Evolutionary conservation across 768 basidiomycete genomes (phyloP).

Genomic region (Tephrocybe sp.): DNA sequence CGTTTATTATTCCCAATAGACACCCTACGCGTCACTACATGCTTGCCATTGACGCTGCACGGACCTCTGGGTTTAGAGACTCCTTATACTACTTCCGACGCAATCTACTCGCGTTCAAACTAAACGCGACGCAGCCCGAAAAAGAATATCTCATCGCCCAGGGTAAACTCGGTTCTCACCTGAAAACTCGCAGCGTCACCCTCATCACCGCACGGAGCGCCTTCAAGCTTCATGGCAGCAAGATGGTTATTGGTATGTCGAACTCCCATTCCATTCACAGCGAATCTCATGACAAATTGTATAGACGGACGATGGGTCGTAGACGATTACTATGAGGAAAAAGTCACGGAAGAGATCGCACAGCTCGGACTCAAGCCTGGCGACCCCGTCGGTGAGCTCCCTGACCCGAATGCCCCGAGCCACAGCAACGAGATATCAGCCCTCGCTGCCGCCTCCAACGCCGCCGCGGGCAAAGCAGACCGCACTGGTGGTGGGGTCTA

Average conservation of each 20-base stretch:
- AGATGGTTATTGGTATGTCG: slow-evolving; percentile 78
- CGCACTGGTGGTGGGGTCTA: slow-evolving; percentile 68
- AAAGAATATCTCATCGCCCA: slow-evolving; percentile 90
- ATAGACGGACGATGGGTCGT: slow-evolving; percentile 89
- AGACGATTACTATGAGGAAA: slow-evolving; percentile 96
- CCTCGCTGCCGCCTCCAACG: slow-evolving; percentile 35
- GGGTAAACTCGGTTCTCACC: slow-evolving; percentile 85
- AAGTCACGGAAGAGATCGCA: slow-evolving; percentile 71
- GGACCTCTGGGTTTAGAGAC: slow-evolving; percentile 94
- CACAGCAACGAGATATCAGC: slow-evolving; percentile 44
- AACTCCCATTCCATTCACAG: neutral
- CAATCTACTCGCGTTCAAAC: slow-evolving; percentile 86
- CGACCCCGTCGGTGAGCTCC: slow-evolving; percentile 80
- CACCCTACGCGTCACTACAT: slow-evolving; percentile 87
- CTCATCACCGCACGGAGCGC: slow-evolving; percentile 91
- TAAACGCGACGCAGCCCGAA: slow-evolving; percentile 85
- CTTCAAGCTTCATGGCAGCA: slow-evolving; percentile 92
- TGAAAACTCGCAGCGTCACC: slow-evolving; percentile 90
- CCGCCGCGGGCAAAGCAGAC: slow-evolving; percentile 37
- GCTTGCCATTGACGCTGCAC: slow-evolving; percentile 96
- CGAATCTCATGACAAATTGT: neutral
- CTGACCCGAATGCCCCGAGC: slow-evolving; percentile 64
- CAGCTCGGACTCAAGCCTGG: slow-evolving; percentile 83
- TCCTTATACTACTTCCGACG: slow-evolving; percentile 98
- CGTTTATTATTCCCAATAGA: slow-evolving; percentile 84